phyloP scores from a whole-genome alignment of 257 asterid genomes.

The Capsicum pubescens region DNA sequence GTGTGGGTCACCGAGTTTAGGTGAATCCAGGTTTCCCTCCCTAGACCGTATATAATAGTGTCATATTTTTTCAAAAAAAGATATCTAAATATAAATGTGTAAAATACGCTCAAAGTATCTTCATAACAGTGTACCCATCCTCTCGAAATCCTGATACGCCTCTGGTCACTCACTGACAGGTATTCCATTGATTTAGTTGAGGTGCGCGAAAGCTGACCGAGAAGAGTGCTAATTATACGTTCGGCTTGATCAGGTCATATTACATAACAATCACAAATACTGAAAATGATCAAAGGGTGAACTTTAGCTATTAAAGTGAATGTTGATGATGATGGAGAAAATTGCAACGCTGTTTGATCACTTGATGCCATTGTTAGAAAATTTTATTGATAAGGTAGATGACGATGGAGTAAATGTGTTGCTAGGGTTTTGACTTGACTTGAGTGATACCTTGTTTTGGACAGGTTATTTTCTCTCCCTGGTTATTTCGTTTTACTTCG shows the following conservation, averaged over 20 bases:
- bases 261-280: slow-evolving; percentile 81
- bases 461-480: neutral
- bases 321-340: slow-evolving; percentile 43
- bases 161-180: no score
- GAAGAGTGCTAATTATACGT: slow-evolving; percentile 90
- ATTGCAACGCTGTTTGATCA: slow-evolving; percentile 66
- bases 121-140: no score
- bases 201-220: slow-evolving; percentile 43
- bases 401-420: slow-evolving; percentile 47
- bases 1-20: no score
- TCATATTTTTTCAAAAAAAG: no score
- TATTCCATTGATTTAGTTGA: no score
- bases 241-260: slow-evolving; percentile 91
- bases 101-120: no score
- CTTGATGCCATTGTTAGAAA: slow-evolving; percentile 49
- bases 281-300: slow-evolving; percentile 82
- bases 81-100: no score
- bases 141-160: no score
- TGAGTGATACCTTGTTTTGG: neutral
- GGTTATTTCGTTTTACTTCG: no score
- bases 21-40: no score
- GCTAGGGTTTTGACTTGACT: neutral
- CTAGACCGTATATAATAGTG: no score
- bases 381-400: slow-evolving; percentile 16
- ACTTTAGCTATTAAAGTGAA: slow-evolving; percentile 61